Percentiles rank a stretch among this genome's conserved stretches.
phyloP scores from a whole-genome alignment of 805 yeast genomes.

The Lachancea lanzarotensis region DNA sequence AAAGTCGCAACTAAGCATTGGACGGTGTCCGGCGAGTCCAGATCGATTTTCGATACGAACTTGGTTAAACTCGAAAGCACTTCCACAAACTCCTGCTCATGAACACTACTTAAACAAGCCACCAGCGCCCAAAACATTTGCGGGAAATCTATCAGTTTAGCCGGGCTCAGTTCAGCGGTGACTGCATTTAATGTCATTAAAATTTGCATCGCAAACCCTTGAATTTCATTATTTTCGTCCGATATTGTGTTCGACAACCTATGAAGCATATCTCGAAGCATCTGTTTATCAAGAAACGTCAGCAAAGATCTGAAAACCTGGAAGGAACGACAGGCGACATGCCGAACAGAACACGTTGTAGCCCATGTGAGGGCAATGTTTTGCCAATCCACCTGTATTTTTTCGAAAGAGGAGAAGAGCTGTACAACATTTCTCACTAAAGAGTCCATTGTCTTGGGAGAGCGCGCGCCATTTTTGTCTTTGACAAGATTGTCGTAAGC shows the following conservation, averaged over 20 bases:
- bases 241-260: slow-evolving; percentile 88
- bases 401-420: slow-evolving; percentile 45
- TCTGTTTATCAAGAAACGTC: slow-evolving; percentile 73
- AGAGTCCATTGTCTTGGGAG: slow-evolving; percentile 79
- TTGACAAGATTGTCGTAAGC: slow-evolving; percentile 76
- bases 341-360: slow-evolving; percentile 94
- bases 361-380: slow-evolving; percentile 85
- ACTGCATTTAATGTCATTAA: slow-evolving; percentile 92
- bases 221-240: slow-evolving; percentile 83
- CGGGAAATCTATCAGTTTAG: slow-evolving; percentile 77
- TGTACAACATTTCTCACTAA: slow-evolving; percentile 58
- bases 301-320: slow-evolving; percentile 82
- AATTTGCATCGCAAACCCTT: slow-evolving; percentile 95
- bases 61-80: slow-evolving; percentile 75
- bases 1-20: slow-evolving; percentile 76
- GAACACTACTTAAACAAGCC: slow-evolving; percentile 83
- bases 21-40: slow-evolving; percentile 79
- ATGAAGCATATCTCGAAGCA: slow-evolving; percentile 91
- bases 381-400: slow-evolving; percentile 78
- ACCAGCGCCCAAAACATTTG: slow-evolving; percentile 94
- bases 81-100: slow-evolving; percentile 90
- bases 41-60: slow-evolving; percentile 78
- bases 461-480: slow-evolving; percentile 71
- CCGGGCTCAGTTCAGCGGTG: slow-evolving; percentile 76
- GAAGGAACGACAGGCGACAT: slow-evolving; percentile 93